Percentiles rank a stretch among this genome's conserved stretches.
Evolutionary conservation across 225 moss, liverwort and hornwort genomes (phyloP).

Genomic region (Bryum argenteum): DNA sequence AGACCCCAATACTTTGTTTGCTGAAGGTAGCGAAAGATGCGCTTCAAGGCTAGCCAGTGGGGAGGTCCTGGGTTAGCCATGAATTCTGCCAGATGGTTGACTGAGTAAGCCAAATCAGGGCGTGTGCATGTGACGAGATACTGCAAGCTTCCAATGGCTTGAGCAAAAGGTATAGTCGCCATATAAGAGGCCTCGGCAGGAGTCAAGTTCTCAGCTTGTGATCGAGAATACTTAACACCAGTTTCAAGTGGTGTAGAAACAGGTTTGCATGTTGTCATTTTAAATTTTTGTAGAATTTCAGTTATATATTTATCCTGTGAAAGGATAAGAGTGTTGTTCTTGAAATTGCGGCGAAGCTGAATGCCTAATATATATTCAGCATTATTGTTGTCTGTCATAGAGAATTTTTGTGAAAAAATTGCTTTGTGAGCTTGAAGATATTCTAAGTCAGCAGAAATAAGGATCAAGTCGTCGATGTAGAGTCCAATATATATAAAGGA

Average conservation of each 20-base stretch:
- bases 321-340: background rate
- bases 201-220: background rate
- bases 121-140: no score
- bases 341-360: background rate
- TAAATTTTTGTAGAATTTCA: background rate
- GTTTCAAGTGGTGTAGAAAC: background rate
- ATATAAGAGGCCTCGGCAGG: background rate
- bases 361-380: background rate
- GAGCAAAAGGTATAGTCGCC: background rate
- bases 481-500: background rate
- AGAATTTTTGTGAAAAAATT: background rate
- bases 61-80: no score
- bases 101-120: no score
- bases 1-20: no score
- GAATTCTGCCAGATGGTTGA: no score
- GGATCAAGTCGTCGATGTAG: background rate
- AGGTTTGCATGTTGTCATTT: background rate
- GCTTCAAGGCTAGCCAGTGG: no score
- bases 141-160: no score
- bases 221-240: background rate
- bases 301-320: background rate
- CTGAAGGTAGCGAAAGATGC: no score
- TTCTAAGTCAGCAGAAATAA: background rate
- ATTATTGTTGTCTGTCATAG: background rate
- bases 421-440: background rate